Base-by-base conservation (phyloP, 2,329 filamentous ascomycete genomes). In the Colletotrichum agaves region DNA sequence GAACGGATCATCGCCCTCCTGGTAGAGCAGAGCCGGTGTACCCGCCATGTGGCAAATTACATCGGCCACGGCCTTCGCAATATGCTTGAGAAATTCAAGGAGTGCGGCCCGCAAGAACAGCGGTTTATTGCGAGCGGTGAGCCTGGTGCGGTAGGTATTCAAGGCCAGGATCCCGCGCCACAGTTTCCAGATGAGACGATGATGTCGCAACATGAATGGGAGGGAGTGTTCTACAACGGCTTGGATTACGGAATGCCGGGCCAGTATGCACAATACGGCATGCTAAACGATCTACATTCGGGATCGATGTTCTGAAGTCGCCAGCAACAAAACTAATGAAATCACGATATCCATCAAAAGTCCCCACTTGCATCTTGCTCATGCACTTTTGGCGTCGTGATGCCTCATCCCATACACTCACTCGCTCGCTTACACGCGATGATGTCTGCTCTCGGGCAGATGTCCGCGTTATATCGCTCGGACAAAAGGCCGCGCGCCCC, bases 61-160 rank as follows among this genome's bases (percentile, higher is more conserved):
- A 70, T 77, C 8, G 75, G 74, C 3, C 67, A 69, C 6, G 75
- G 75, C 0, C 73, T 77, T n/a, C 61, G 69, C 53, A 71, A 67
- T 31, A 77, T 77, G 75, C 72, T 77, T 10, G 65, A 71, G 12
- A 77, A 73, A 60, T 72, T 77, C 47, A 75, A 74, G 59, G 70
- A 72, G 13, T 33, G 65, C 1, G 71, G 72, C 12, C 46, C 60
- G 10, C 70, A 72, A 44, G 55, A 58, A 21, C 58, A 59, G 33
- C 61, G 55, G 5, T 57, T 53, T 13, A 12, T 46, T 4, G 41
- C 41, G 19, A 44, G 60, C 12, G 8, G 52, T 10, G 44, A 58
- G 37, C 43, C 60, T 2, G 52, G 37, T 5, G 43, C 31, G 13
- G 52, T 41, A 4, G 61, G 53, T n/a, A 56, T 59, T 12, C 31